Evolutionary conservation across 208 protist species (phyloP).

Genomic region (Strigomonas galati): DNA sequence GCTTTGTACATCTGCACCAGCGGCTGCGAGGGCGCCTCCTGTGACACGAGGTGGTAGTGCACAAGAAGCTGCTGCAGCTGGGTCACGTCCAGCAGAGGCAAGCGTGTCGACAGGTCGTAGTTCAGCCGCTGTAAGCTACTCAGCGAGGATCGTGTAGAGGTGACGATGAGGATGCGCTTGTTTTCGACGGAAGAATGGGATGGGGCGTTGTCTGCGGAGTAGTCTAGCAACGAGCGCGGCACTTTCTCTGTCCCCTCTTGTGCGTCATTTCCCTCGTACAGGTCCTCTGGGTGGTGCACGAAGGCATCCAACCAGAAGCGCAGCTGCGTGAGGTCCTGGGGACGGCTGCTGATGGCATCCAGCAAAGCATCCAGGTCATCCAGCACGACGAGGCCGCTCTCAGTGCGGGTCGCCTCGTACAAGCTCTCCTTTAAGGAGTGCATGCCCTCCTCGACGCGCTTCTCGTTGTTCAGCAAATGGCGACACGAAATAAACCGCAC

Average conservation of each 20-base stretch:
- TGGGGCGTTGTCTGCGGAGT: too few species aligned
- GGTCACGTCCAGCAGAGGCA: background rate
- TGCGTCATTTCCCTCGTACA: conserved; percentile 19
- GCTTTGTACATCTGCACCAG: conserved; percentile 37
- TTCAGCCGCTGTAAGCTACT: background rate
- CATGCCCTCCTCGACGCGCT: conserved; percentile 38
- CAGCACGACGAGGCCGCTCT: conserved; percentile 91
- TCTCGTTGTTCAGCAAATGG: conserved; percentile 26
- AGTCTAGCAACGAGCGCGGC: too few species aligned
- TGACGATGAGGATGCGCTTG: conserved; percentile 3
- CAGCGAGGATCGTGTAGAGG: background rate
- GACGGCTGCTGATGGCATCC: conserved; percentile 14
- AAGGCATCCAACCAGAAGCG: conserved; percentile 31
- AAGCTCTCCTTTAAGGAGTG: conserved; percentile 84
- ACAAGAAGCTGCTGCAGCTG: background rate
- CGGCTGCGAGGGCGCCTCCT: background rate
- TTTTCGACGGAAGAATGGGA: background rate
- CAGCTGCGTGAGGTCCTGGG: conserved; percentile 18
- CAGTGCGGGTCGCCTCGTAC: conserved; percentile 94
- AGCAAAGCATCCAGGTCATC: conserved; percentile 94
- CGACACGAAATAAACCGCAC: conserved; percentile 39
- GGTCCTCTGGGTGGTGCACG: conserved; percentile 22
- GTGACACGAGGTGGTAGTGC: background rate
- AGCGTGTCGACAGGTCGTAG: background rate
- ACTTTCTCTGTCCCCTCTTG: too few species aligned